Evolutionary conservation across 441 rosid species (phyloP), one percentile per base, ranked within the genome.

Genomic region (Euphorbia schlechtendalii): DNA sequence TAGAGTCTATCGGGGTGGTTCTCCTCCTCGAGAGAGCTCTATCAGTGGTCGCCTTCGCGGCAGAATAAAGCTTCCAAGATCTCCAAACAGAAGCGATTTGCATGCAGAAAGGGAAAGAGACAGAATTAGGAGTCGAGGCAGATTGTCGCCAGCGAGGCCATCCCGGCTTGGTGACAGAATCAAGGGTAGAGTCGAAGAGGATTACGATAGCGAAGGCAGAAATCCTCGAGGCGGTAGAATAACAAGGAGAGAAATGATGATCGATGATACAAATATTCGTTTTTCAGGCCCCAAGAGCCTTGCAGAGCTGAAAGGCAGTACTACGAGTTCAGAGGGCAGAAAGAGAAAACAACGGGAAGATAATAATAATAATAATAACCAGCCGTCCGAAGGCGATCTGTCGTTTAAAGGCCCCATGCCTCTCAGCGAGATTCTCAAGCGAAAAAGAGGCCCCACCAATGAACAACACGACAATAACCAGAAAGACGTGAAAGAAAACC

Each of bases 21-120:
- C 80, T 46, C 32, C 65, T 15, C 34, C 34, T 32, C 77, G 63
- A 22, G 93, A 84, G 71, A 75, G 74, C 72, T 78, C 90, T 43
- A 64, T 77, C 64, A 67, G 85, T 43, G 65, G 81, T 71, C 98
- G 92, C 25, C 84, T 92, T 58, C 87, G 60, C 22, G 98, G 98
- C 66, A 85, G 98, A 77, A 78, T 92, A 77, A 90, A 83, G 86
- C 90, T 85, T 78, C 88, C 83, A 61, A 80, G 85, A 74, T 78
- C 80, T 60, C 43, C 73, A 9, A 70, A 64, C 59, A 84, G 72
- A 14, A 68, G 67, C 14, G 91, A 82, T 34, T 32, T 64, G 54
- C 82, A 13, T 59, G 56, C 69, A 43, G 92, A 78, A 43, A 85
- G 83, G 73, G 92, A 82, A 59, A 68, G 57, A 61, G 89, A 84